Evolutionary conservation across 2,329 filamentous ascomycete genomes (phyloP), one percentile per base, ranked within the genome.

Genomic region (Neofusicoccum laricinum): DNA sequence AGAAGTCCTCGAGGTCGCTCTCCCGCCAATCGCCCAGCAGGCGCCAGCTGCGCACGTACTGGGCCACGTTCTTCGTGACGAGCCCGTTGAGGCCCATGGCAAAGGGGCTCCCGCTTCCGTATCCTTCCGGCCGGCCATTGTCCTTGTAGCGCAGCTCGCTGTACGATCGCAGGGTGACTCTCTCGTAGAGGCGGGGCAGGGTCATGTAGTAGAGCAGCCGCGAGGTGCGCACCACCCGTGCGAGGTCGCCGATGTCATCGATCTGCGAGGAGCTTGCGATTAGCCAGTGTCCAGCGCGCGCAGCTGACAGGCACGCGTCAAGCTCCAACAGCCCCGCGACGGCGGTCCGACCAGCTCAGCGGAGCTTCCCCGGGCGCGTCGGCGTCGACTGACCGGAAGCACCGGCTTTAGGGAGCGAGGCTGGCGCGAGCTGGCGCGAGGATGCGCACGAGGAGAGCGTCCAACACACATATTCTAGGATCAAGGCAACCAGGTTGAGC

Each of bases 121-220:
- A 85, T 11, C 86, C 86, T 70, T 88, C 85, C 0, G 85, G 84
- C 46, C 81, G 71, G 58, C 86, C 85, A 68, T 84, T 79, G 21
- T 64, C 63, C 66, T 81, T 77, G 71, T 86, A 88, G 57, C 85
- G 83, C 32, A 88, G 85, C 43, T 83, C 81, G 57, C 82, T 77
- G 71, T 88, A 87, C 7, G 85, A 86, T 62, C 79, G 83, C 38
- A 89, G 76, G 5, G 79, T 82, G 61, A 88, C 81, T 38, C 77
- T 74, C 71, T 81, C 79, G 74, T 88, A 89, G 45, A 89, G 81
- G 64, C 84, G 84, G 19, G 86, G 86, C 2, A 88, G 77, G 38
- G 84, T 80, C 85, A 89, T 88, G 76, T 88, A 89, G 68, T 88
- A 86, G 69, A 88, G 80, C 45, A 88, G 80, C 14, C 85, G 81